These are phyloP conservation scores for Trypanosoma conorhini DNA, from an alignment of 208 protist species.

Conservation along the genomic window DNA sequence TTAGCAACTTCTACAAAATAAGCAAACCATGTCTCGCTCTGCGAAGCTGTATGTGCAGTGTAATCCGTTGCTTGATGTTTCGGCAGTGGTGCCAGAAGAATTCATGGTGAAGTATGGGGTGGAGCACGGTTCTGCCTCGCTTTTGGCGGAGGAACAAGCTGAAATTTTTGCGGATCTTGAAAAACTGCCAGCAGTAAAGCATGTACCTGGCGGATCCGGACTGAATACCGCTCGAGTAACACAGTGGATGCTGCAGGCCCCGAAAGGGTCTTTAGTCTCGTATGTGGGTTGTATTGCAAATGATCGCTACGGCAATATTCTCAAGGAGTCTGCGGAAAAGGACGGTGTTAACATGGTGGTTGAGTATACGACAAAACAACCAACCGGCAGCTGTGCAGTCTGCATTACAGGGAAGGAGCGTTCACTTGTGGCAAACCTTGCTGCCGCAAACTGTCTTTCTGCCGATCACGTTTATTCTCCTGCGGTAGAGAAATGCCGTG, in stretches of 20 bases:
- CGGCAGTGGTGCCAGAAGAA: slow-evolving; percentile 86
- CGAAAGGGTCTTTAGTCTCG: slow-evolving; percentile 46
- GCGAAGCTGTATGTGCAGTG: slow-evolving; percentile 84
- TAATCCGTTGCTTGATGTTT: slow-evolving; percentile 99
- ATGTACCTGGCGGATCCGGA: slow-evolving; percentile 97
- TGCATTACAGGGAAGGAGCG: slow-evolving; percentile 94
- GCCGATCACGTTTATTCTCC: slow-evolving; percentile 81
- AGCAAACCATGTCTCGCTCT: slow-evolving; percentile 23
- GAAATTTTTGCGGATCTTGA: slow-evolving; percentile 92
- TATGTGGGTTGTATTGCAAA: slow-evolving; percentile 96
- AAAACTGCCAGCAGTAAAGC: slow-evolving; percentile 80
- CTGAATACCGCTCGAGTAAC: slow-evolving; percentile 97
- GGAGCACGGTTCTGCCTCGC: slow-evolving; percentile 65
- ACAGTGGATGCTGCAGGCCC: slow-evolving; percentile 89
- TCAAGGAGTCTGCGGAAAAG: slow-evolving; percentile 77
- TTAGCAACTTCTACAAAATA: neutral
- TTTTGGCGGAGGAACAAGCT: slow-evolving; percentile 94
- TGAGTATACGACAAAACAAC: slow-evolving; percentile 82
- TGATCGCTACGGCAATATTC: slow-evolving; percentile 93
- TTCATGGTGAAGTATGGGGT: slow-evolving; percentile 95
- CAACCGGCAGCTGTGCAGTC: slow-evolving; percentile 98
- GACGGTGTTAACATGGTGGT: slow-evolving; percentile 91
- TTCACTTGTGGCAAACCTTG: slow-evolving; percentile 97
- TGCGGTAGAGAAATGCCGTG: slow-evolving; percentile 53
- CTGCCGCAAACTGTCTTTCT: slow-evolving; percentile 96